Evolutionary conservation across 441 rosid species (phyloP).

Genomic region (Gossypium armourianum): DNA sequence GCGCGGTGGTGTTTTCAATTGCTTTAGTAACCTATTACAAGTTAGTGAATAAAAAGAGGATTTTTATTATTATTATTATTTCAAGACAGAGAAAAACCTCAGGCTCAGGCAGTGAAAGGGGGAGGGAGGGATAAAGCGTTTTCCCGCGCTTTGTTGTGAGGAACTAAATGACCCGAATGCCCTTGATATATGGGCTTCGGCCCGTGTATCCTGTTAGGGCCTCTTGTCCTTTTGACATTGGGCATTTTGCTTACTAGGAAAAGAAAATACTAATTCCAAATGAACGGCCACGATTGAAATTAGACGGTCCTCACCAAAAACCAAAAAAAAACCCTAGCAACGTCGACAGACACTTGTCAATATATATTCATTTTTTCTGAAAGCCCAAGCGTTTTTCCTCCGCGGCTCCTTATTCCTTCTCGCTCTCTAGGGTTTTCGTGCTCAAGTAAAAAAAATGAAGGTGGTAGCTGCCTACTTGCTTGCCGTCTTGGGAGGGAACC

Average conservation of each 20-base stretch:
- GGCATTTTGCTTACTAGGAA: not conserved
- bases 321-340: not conserved
- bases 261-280: not conserved
- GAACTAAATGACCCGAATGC: not conserved
- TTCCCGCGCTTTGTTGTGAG: slow-evolving; percentile 11
- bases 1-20: not conserved
- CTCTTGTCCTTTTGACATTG: not conserved
- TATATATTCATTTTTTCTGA: not conserved
- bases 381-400: not conserved
- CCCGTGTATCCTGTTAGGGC: not conserved
- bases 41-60: not conserved
- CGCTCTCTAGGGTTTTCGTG: not conserved
- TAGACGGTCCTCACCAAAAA: not conserved
- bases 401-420: not conserved
- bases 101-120: not conserved
- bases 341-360: not conserved
- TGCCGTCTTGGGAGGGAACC: slow-evolving; percentile 74
- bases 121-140: slow-evolving; percentile 2
- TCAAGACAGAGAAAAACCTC: not conserved
- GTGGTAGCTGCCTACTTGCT: slow-evolving; percentile 59
- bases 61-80: not conserved
- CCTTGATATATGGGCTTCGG: not conserved
- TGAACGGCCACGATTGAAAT: slow-evolving; percentile 10
- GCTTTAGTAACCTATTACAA: not conserved
- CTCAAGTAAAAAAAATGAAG: not conserved